Evolutionary conservation across 2,329 filamentous ascomycete genomes (phyloP).

Genomic region (Didymella keratinophila): DNA sequence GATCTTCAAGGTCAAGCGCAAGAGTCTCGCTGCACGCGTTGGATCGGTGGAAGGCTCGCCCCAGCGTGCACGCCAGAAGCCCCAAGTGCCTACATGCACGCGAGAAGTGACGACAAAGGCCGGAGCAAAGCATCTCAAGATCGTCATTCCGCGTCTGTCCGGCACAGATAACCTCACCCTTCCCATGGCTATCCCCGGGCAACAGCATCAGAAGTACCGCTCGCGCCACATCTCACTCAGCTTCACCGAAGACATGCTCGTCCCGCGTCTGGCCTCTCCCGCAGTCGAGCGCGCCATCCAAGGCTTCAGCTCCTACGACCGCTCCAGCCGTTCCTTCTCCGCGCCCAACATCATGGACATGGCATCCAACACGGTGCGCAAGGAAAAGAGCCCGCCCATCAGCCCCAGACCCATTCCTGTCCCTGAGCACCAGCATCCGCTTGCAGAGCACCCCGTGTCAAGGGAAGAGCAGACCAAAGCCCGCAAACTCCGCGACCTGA

Average conservation of each 20-base stretch:
- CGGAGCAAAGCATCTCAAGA: constrained; percentile 43
- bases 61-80: constrained; percentile 25
- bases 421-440: constrained; percentile 38
- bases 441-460: constrained; percentile 22
- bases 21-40: constrained; percentile 33
- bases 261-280: constrained; percentile 31
- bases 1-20: constrained; percentile 38
- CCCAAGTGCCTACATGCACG: constrained; percentile 35
- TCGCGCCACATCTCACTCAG: constrained; percentile 29
- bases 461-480: constrained; percentile 35
- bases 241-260: constrained; percentile 42
- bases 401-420: constrained; percentile 29
- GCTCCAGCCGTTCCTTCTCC: constrained; percentile 21
- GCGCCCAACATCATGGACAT: constrained; percentile 18
- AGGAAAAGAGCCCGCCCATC: constrained; percentile 26
- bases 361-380: constrained; percentile 22
- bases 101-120: constrained; percentile 39
- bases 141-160: constrained; percentile 35
- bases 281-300: constrained; percentile 21
- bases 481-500: constrained; percentile 38
- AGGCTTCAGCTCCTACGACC: constrained; percentile 18
- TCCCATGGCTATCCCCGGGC: constrained; percentile 11
- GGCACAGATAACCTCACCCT: constrained; percentile 19
- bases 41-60: constrained; percentile 34
- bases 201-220: constrained; percentile 16